Evolutionary conservation across 1,284 basidiomycete species (phyloP), one percentile per base, ranked within the genome.

Genomic region (Coniferiporia weirii): DNA sequence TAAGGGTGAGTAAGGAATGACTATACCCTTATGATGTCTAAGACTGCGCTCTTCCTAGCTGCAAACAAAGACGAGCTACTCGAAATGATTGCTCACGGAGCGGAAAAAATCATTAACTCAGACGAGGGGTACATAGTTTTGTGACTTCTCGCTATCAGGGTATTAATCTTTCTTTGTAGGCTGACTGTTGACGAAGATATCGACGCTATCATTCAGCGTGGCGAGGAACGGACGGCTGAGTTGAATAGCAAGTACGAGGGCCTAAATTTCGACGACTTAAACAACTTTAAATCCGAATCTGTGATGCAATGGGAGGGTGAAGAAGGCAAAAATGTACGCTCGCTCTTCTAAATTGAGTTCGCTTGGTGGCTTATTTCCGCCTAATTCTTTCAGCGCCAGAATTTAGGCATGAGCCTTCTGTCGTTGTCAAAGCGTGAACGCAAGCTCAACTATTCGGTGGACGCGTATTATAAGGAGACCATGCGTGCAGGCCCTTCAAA

Each of bases 31-130:
- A 43, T 17, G 8, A 9, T 54, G 19, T 44, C 32, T 34, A 40
- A 50, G 45, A n/a, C 32, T 50, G 51, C 4, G 36, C 27, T 38
- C 57, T 35, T 49, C 35, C 48, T 74, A 81, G 91, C 90, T 55
- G 93, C 93, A 35, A 94, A 89, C 75, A 99, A 99, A 76, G 97
- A 98, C 48, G 97, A 99, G 61, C 78, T 99, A 13, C 78, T 98
- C 19, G 95, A 98, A 69, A 99, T 99, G 94, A 99, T 99, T 64
- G 89, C 96, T 20, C 95, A 97, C 70, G 97, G 97, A 19, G 96
- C 95, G 0, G 95, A 99, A 70, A 91, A 93, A 73, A 98, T 99
- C 63, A 96, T 98, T 72, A 95, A 89, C 69, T 79, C 84, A 19
- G 75, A 69, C 0, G 83, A 85, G 2, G 79, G 84, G 85, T 88